Evolutionary conservation across 2,329 filamentous ascomycete genomes (phyloP).

Genomic region (Karstenula rhodostoma): DNA sequence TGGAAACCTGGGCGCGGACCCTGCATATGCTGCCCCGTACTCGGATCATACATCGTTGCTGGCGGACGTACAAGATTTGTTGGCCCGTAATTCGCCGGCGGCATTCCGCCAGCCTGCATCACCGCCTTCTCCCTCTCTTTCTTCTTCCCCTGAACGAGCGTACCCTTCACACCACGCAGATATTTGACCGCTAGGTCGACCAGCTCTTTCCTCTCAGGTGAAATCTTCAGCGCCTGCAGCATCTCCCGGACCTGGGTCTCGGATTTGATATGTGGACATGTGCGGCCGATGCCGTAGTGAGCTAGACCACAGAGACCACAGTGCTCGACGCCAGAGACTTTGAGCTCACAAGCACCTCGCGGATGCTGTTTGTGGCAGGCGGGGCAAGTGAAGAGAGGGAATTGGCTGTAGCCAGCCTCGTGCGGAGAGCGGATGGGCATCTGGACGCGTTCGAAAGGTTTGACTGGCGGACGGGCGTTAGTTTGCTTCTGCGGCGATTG

Average conservation of each 20-base stretch:
- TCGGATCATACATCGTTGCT: background rate
- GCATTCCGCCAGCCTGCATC: conserved; percentile 5
- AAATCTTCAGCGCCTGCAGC: conserved; percentile 68
- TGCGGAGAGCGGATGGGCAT: conserved; percentile 39
- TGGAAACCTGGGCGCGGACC: background rate
- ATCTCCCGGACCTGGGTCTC: conserved; percentile 71
- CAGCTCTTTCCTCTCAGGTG: conserved; percentile 62
- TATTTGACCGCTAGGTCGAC: conserved; percentile 65
- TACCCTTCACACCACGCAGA: conserved; percentile 63
- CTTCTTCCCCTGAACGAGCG: conserved; percentile 63
- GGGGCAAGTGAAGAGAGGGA: conserved; percentile 52
- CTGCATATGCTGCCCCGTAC: background rate
- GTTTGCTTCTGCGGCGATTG: conserved; percentile 1
- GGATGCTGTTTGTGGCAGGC: conserved; percentile 65
- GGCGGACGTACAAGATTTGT: conserved; percentile 3
- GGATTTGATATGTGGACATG: conserved; percentile 69
- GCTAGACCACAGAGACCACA: conserved; percentile 72
- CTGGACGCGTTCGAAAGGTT: conserved; percentile 42
- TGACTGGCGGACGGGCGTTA: conserved; percentile 33
- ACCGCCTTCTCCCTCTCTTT: conserved; percentile 41
- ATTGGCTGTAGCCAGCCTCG: conserved; percentile 29
- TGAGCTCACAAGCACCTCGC: conserved; percentile 68
- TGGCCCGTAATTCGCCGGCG: background rate
- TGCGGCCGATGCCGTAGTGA: conserved; percentile 63
- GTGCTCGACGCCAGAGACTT: conserved; percentile 65